Evolutionary conservation across 1,284 basidiomycete genomes (phyloP), one percentile per base, ranked within the genome.

Genomic region (Ustilago bromivora): DNA sequence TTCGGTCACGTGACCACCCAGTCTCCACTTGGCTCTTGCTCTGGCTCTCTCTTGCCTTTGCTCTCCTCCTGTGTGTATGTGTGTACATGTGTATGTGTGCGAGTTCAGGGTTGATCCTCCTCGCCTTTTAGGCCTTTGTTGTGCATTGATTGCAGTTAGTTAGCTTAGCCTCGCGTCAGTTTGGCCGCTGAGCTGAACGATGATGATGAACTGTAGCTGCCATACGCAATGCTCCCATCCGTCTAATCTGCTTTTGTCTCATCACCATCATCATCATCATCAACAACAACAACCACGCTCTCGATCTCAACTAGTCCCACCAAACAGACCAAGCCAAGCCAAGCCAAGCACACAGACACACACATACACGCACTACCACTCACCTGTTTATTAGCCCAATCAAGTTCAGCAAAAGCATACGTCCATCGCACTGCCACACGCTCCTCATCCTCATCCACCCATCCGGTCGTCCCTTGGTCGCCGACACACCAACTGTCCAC

Each of bases 381-480:
- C 5, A 15, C 38, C 36, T 56, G 36, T 41, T 43, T 23, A 56
- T 41, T 41, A 56, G 19, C 55, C n/a, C 15, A 31, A 6, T 15
- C 47, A 28, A 3, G 15, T 15, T 17, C 28, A 4, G 28, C 11
- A 36, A 31, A 19, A 46, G 43, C 43, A n/a, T 19, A 46, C 19
- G 19, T 19, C 13, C 7, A 46, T 15, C 7, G 3, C 43, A 46
- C 43, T 57, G 55, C 56, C 32, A 17, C 56, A 31, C 56, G 40
- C 28, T 52, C 36, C 31, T 47, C 32, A 46, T 19, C 19, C 34
- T 17, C n/a, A 11, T 23, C 35, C 5, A 35, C 15, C 36, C 46
- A 51, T 52, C 49, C 58, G 47, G 13, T 4, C 17, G 43, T 46
- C 35, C 15, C 43, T 57, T 35, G 41, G 13, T 35, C 47, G 56